Conservation (phyloP, 805 yeast species). For the Metschnikowia santaceciliae region DNA sequence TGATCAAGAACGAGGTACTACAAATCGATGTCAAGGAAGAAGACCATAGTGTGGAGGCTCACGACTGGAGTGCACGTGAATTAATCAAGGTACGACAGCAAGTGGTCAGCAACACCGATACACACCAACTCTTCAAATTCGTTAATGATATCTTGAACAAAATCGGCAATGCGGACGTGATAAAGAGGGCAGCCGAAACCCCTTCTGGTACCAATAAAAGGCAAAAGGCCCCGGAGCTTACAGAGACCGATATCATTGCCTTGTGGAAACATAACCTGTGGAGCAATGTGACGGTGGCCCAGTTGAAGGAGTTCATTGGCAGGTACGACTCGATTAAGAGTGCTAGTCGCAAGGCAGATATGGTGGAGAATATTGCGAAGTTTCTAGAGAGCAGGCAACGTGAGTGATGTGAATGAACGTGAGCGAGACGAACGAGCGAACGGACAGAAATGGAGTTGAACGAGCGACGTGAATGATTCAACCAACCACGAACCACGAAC, state of each 20-base stretch:
- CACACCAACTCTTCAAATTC: conserved; percentile 2
- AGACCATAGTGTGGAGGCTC: conserved; percentile 9
- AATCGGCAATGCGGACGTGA: conserved; percentile 8
- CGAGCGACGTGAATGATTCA: too few species aligned
- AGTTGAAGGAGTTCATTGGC: conserved; percentile 37
- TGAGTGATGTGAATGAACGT: background rate
- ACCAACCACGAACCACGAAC: too few species aligned
- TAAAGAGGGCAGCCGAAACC: conserved; percentile 13
- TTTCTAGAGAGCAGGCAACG: background rate
- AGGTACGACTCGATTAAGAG: conserved; percentile 30
- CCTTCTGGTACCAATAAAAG: conserved; percentile 4
- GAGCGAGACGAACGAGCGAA: too few species aligned
- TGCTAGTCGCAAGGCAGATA: conserved; percentile 40
- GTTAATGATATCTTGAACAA: conserved; percentile 7
- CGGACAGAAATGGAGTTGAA: too few species aligned
- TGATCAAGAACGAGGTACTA: conserved; percentile 60
- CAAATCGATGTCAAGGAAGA: conserved; percentile 42
- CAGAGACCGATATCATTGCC: conserved; percentile 36
- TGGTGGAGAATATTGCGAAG: conserved; percentile 38
- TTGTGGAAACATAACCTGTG: conserved; percentile 40
- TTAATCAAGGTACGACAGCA: conserved; percentile 7
- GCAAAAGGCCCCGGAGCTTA: conserved; percentile 8
- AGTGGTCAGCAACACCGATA: conserved; percentile 1
- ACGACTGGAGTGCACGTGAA: conserved; percentile 15
- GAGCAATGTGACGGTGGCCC: conserved; percentile 37